phyloP scores from a whole-genome alignment of 1,139 yeast species.

The Geotrichum reessii region DNA sequence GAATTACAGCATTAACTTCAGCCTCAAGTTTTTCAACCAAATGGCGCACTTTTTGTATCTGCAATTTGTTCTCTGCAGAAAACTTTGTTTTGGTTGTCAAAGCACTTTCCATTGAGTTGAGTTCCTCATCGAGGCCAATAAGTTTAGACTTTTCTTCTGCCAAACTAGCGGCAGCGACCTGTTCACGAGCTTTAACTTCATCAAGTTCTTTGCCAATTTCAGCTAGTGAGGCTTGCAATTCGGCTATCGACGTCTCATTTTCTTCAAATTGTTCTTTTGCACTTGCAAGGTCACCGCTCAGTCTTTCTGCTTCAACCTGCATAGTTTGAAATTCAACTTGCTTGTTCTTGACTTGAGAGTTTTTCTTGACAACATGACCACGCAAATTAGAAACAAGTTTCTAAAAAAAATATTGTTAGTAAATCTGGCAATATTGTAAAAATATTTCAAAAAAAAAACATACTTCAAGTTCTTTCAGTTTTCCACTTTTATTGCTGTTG shows the following conservation, averaged over 20 bases:
- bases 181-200: slow-evolving; percentile 35
- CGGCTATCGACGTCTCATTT: slow-evolving; percentile 37
- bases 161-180: slow-evolving; percentile 41
- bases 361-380: slow-evolving; percentile 34
- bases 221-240: slow-evolving; percentile 38
- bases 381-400: slow-evolving; percentile 18
- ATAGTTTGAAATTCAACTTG: slow-evolving; percentile 57
- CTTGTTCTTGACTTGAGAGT: slow-evolving; percentile 42
- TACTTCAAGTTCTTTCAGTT: slow-evolving; percentile 59
- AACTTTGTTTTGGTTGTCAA: slow-evolving; percentile 49
- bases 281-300: slow-evolving; percentile 49
- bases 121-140: slow-evolving; percentile 71
- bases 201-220: slow-evolving; percentile 33
- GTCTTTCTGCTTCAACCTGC: slow-evolving; percentile 69
- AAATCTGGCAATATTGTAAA: not conserved
- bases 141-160: slow-evolving; percentile 60
- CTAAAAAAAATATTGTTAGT: slow-evolving; percentile 13
- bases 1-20: slow-evolving; percentile 39
- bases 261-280: slow-evolving; percentile 41
- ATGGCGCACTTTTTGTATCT: slow-evolving; percentile 55
- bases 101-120: slow-evolving; percentile 54
- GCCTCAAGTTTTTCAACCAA: slow-evolving; percentile 56
- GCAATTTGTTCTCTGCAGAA: slow-evolving; percentile 48
- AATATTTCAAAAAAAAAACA: slow-evolving; percentile 41
- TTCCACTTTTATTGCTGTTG: slow-evolving; percentile 70